Percentiles rank a stretch among this genome's conserved stretches.
These are phyloP conservation scores for Podospora tetraspora DNA, from an alignment of 495 filamentous ascomycete species.

Conservation along the genomic window DNA sequence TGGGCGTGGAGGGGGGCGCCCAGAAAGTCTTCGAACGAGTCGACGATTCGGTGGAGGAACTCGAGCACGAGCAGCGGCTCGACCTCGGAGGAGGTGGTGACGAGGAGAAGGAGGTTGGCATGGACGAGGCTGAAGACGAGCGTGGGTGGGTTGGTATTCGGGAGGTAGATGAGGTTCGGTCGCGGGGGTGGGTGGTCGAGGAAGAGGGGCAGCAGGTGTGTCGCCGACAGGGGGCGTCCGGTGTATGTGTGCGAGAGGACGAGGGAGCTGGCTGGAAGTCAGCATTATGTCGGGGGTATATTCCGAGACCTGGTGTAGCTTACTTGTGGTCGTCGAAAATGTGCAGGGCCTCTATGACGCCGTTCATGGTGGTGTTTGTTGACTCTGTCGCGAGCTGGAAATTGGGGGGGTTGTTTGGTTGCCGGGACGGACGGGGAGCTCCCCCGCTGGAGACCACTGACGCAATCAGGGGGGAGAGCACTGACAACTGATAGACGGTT, in stretches of 20 bases:
- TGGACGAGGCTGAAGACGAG: constrained; percentile 83
- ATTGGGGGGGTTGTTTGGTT: constrained; percentile 2
- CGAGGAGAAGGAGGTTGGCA: constrained; percentile 81
- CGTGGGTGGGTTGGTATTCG: constrained; percentile 77
- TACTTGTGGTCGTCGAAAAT: constrained; percentile 93
- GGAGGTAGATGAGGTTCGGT: constrained; percentile 78
- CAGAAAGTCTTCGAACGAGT: constrained; percentile 91
- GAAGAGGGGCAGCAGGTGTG: constrained; percentile 76
- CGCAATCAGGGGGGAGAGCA: constrained; percentile 19
- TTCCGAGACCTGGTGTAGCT: constrained; percentile 10
- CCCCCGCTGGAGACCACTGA: constrained; percentile 20
- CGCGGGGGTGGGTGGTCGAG: constrained; percentile 76
- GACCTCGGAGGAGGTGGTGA: constrained; percentile 73
- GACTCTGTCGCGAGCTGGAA: constrained; percentile 2
- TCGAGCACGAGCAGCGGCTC: constrained; percentile 94
- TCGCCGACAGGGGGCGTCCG: constrained; percentile 71
- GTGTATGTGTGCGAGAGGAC: constrained; percentile 55
- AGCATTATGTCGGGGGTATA: background rate
- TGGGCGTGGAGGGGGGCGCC: constrained; percentile 78
- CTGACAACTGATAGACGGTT: background rate
- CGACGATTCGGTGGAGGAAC: constrained; percentile 87
- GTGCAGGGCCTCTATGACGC: constrained; percentile 90
- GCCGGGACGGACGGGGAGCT: background rate
- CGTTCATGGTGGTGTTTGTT: constrained; percentile 54
- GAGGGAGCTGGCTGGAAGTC: constrained; percentile 27